Evolutionary conservation across 2,329 filamentous ascomycete genomes (phyloP).

Genomic region (Tolypocladium pustulatum): DNA sequence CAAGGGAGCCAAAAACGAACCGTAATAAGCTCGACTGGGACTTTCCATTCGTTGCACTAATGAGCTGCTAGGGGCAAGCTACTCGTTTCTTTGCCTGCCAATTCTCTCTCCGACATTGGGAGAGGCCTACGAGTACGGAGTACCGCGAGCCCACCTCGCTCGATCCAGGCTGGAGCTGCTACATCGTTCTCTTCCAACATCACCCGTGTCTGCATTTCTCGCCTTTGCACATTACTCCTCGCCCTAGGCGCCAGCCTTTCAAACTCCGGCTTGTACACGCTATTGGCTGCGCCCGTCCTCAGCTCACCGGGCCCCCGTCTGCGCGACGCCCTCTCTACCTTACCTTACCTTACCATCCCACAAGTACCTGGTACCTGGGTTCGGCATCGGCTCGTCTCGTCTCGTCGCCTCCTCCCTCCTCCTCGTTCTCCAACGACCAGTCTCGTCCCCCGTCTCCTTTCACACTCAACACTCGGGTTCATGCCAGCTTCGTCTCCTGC

Average conservation of each 20-base stretch:
- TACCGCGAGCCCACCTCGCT: not conserved
- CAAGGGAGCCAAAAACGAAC: no score
- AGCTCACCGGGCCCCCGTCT: not conserved
- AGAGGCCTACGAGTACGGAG: not conserved
- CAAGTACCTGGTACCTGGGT: conserved; percentile 2
- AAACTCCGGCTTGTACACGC: not conserved
- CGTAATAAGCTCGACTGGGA: not conserved
- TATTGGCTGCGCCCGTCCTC: not conserved
- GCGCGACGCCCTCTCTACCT: not conserved
- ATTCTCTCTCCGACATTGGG: not conserved
- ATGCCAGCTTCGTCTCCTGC: not conserved
- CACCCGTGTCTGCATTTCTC: not conserved
- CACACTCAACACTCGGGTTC: not conserved
- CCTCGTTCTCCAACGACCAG: no score
- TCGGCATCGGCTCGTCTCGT: conserved; percentile 1
- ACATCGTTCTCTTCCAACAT: not conserved
- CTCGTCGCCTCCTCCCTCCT: not conserved
- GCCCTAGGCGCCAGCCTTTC: not conserved
- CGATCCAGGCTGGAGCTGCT: not conserved
- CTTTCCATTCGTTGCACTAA: not conserved
- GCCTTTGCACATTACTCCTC: not conserved
- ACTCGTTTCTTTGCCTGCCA: no score
- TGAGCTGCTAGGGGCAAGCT: not conserved
- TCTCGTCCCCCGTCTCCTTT: not conserved
- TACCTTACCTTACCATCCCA: not conserved